A percentile compares a stretch with the other conserved stretches of the same genome.
Evolutionary conservation across 129 eudicot species (phyloP).

Genomic region (Arctium lappa): DNA sequence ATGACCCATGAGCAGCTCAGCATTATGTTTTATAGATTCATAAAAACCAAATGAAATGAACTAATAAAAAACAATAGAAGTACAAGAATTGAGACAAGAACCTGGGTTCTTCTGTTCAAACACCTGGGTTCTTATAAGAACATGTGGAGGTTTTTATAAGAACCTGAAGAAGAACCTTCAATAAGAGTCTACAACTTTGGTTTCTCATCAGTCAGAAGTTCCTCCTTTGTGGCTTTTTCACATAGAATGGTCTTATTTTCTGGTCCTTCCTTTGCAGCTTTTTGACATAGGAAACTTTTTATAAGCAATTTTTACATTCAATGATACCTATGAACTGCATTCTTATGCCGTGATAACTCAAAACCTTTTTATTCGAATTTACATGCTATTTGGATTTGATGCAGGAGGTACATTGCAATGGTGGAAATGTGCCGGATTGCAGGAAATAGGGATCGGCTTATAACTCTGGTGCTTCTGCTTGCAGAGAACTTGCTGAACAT

Average conservation of each 20-base stretch:
- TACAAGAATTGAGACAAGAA: no score
- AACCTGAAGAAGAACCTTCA: no score
- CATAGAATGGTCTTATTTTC: no score
- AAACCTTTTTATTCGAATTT: not conserved
- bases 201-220: not conserved
- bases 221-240: no score
- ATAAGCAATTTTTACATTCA: not conserved
- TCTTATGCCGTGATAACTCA: not conserved
- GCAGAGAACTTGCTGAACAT: constrained; percentile 85
- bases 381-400: not conserved
- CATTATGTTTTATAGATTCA: no score
- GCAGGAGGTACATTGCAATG: constrained; percentile 93
- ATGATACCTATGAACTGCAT: not conserved
- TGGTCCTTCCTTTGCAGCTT: no score
- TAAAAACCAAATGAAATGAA: no score
- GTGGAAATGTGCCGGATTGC: constrained; percentile 87
- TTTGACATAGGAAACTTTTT: not conserved
- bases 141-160: no score
- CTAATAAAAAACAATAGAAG: no score
- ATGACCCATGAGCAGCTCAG: no score
- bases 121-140: no score
- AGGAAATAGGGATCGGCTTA: constrained; percentile 68
- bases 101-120: no score
- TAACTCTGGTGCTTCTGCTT: constrained; percentile 66
- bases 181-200: not conserved